Conservation (phyloP, 306 rosid species). For the Fragaria vesca region DNA sequence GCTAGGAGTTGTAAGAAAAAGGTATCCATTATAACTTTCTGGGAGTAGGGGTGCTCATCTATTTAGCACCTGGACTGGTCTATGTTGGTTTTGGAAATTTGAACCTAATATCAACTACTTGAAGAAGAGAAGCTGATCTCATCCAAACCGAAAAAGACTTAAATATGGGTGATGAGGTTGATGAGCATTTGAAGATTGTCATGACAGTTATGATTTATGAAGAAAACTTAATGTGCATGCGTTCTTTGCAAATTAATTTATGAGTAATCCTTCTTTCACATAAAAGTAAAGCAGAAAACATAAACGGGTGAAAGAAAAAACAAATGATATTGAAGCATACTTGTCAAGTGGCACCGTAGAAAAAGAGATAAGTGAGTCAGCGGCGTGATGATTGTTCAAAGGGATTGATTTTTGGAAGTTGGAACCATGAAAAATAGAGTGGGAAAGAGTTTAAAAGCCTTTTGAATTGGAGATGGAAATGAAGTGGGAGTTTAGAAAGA, state of each 20-base stretch:
- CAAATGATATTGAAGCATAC: not conserved
- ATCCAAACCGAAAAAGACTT: not conserved
- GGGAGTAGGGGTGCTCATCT: not conserved
- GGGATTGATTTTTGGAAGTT: not conserved
- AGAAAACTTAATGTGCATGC: too few species aligned
- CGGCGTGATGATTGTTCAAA: not conserved
- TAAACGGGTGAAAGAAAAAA: not conserved
- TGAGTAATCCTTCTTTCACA: too few species aligned
- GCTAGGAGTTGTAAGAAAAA: not conserved
- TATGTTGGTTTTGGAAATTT: not conserved
- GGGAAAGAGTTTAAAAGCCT: not conserved
- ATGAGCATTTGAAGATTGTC: too few species aligned
- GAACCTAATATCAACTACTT: not conserved
- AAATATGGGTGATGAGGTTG: too few species aligned
- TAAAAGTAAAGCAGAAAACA: not conserved
- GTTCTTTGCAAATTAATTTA: too few species aligned
- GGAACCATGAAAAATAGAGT: not conserved
- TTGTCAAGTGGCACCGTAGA: not conserved
- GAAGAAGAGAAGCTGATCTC: not conserved
- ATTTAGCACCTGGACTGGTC: not conserved
- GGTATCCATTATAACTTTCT: not conserved
- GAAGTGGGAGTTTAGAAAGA: not conserved
- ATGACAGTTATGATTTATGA: too few species aligned
- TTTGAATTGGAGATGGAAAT: not conserved
- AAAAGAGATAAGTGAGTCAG: not conserved